These are phyloP conservation scores for Bipolaris bicolor DNA, from an alignment of 2,329 filamentous ascomycete species.

Conservation along the genomic window DNA sequence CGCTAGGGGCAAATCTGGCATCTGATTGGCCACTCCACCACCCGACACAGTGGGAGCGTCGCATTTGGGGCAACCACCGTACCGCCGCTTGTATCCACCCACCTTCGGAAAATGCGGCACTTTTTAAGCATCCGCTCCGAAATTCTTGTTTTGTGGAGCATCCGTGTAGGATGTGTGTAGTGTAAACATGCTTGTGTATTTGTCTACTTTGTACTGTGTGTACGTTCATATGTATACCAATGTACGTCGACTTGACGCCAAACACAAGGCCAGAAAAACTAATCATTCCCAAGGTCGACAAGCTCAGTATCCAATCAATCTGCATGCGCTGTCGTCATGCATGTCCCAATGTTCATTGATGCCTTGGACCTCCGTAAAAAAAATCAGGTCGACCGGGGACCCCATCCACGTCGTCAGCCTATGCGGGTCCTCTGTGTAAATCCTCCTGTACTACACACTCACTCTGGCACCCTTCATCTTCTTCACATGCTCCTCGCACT, in stretches of 20 bases:
- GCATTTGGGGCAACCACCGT: conserved; percentile 6
- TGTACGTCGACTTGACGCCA: no score
- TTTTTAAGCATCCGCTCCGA: not conserved
- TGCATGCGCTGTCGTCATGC: no score
- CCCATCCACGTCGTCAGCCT: not conserved
- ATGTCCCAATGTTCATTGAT: no score
- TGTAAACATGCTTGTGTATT: not conserved
- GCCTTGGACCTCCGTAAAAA: no score
- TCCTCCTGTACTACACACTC: not conserved
- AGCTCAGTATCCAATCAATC: no score
- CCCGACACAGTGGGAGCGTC: not conserved
- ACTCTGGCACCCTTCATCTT: not conserved
- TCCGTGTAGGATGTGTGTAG: not conserved
- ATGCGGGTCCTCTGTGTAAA: not conserved
- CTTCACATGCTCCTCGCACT: conserved; percentile 3
- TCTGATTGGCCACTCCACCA: not conserved
- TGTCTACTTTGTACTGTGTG: no score
- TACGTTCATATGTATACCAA: no score
- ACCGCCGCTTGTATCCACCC: not conserved
- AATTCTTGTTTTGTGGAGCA: not conserved
- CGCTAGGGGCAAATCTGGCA: not conserved
- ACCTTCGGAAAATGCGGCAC: conserved; percentile 1
- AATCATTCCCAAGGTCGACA: no score
- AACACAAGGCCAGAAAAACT: no score
- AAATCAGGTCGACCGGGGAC: no score